phyloP scores from a whole-genome alignment of 1,139 yeast species.

The Maudiozyma humilis region DNA sequence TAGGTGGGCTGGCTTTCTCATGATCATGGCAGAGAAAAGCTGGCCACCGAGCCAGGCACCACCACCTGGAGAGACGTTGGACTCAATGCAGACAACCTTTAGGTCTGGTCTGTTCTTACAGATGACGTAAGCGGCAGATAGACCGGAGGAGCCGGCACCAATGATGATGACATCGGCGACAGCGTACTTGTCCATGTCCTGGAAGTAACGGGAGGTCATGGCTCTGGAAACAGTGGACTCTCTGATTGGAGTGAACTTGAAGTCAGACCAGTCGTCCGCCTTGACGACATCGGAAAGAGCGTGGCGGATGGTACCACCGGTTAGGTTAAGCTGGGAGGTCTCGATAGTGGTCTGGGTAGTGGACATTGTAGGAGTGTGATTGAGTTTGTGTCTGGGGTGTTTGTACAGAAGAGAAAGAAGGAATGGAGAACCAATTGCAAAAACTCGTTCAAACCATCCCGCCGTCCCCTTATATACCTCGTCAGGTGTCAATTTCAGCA shows the following conservation, averaged over 20 bases:
- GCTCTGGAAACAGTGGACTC: constrained; percentile 80
- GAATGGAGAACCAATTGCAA: not conserved
- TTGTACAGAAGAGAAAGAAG: not conserved
- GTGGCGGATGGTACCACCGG: constrained; percentile 30
- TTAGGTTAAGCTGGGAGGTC: constrained; percentile 23
- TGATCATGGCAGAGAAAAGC: constrained; percentile 68
- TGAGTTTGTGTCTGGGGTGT: not conserved
- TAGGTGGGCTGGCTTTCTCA: constrained; percentile 68
- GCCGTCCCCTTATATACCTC: no score
- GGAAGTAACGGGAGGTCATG: constrained; percentile 69
- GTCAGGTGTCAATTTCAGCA: no score
- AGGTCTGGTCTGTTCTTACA: constrained; percentile 71
- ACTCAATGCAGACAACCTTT: constrained; percentile 67
- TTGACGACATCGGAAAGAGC: constrained; percentile 34
- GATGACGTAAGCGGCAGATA: constrained; percentile 64
- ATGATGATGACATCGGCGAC: constrained; percentile 68
- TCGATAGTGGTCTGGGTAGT: constrained; percentile 17
- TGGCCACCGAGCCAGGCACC: constrained; percentile 82
- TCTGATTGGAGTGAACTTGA: constrained; percentile 63
- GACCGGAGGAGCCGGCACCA: constrained; percentile 76
- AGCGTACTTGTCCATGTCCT: constrained; percentile 64
- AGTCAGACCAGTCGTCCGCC: constrained; percentile 52
- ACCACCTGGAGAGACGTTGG: constrained; percentile 71
- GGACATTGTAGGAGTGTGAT: constrained; percentile 3
- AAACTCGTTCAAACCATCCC: no score